A percentile compares a stretch with the other conserved stretches of the same genome.
Evolutionary conservation across 2,329 filamentous ascomycete genomes (phyloP).

Genomic region (Colletotrichum cereale): DNA sequence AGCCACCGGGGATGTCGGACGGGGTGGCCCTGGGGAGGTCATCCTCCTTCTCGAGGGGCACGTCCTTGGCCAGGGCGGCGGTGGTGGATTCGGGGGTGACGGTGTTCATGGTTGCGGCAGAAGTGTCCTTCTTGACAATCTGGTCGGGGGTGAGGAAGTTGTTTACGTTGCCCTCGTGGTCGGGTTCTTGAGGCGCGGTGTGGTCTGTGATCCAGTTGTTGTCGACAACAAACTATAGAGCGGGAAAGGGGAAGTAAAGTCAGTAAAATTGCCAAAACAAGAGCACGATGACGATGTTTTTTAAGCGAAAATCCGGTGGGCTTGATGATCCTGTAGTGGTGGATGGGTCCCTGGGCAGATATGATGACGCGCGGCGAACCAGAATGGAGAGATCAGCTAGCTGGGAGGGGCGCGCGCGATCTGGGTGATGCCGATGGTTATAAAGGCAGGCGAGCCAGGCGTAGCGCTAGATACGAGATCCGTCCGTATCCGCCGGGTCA

Average conservation of each 20-base stretch:
- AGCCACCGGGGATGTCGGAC: constrained; percentile 58
- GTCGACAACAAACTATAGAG: constrained; percentile 89
- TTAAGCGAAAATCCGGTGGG: constrained; percentile 37
- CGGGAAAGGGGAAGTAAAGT: constrained; percentile 38
- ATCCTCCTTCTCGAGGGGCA: constrained; percentile 46
- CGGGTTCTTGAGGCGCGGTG: constrained; percentile 83
- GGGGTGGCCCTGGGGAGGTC: constrained; percentile 45
- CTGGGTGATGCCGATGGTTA: constrained; percentile 36
- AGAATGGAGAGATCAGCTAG: constrained; percentile 24
- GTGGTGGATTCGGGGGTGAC: constrained; percentile 79
- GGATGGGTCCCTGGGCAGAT: constrained; percentile 37
- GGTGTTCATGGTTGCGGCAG: constrained; percentile 71
- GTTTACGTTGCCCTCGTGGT: constrained; percentile 88
- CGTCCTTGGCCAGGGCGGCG: constrained; percentile 72
- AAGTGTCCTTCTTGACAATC: constrained; percentile 64
- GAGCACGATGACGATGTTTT: constrained; percentile 28
- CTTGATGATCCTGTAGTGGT: constrained; percentile 16
- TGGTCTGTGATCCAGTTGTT: constrained; percentile 89
- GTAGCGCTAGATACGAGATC: constrained; percentile 6
- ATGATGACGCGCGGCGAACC: constrained; percentile 37
- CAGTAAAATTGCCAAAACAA: constrained; percentile 28
- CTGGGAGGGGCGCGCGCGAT: constrained; percentile 19
- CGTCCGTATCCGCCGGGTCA: neutral
- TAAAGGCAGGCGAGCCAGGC: constrained; percentile 27
- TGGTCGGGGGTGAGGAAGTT: constrained; percentile 87